phyloP scores from a whole-genome alignment of 2,329 filamentous ascomycete species.

The Emergomyces orientalis region DNA sequence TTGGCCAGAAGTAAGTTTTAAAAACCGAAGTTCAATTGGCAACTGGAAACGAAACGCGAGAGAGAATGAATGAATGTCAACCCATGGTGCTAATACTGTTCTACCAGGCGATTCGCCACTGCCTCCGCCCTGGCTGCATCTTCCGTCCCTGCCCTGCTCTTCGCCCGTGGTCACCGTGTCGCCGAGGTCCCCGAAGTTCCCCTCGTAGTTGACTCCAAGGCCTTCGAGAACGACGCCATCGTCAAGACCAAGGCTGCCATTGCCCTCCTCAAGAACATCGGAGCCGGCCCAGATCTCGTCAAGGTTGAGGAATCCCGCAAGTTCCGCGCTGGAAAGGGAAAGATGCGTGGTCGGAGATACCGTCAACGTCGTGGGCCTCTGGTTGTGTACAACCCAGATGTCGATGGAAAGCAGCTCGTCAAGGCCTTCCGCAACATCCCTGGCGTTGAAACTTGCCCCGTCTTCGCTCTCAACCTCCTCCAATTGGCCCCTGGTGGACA shows the following conservation, averaged over 20 bases:
- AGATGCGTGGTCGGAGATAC: conserved; percentile 93
- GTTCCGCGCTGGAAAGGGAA: conserved; percentile 97
- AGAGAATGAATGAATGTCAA: neutral
- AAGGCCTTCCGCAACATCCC: conserved; percentile 97
- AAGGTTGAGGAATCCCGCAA: conserved; percentile 97
- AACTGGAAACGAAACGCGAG: neutral
- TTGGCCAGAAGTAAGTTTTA: conserved; percentile 76
- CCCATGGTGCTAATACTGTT: conserved; percentile 12
- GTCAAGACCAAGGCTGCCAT: conserved; percentile 84
- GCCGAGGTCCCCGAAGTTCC: conserved; percentile 89
- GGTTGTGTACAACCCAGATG: conserved; percentile 92
- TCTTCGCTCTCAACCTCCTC: conserved; percentile 93
- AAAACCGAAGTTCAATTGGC: conserved; percentile 12
- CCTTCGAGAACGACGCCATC: conserved; percentile 69
- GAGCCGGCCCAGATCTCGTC: conserved; percentile 80
- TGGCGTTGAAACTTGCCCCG: conserved; percentile 91
- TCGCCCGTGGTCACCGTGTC: conserved; percentile 96
- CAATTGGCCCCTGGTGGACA: conserved; percentile 98
- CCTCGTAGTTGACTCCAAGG: conserved; percentile 84
- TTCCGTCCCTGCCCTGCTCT: conserved; percentile 84
- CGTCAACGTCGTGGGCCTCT: conserved; percentile 96
- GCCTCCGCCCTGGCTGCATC: conserved; percentile 95
- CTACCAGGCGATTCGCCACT: conserved; percentile 79
- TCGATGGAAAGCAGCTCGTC: conserved; percentile 89
- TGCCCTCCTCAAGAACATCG: conserved; percentile 78